Evolutionary conservation across 352 stramenopile genomes (phyloP), one percentile per base, ranked within the genome.

Genomic region (Nothophytophthora sp.): DNA sequence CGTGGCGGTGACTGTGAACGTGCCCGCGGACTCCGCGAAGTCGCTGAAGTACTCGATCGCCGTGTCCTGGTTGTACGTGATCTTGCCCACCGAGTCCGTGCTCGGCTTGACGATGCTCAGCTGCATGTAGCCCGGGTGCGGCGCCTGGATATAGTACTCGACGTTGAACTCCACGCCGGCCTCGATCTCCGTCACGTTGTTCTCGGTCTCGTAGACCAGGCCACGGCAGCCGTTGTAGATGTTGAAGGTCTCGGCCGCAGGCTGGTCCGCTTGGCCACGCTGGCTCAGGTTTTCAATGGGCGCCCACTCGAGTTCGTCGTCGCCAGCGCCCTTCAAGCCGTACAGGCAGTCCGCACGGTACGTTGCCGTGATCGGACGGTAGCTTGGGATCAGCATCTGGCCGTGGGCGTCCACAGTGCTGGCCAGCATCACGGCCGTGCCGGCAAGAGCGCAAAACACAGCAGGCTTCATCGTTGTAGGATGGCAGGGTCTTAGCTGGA

Each of bases 151-250:
- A 32, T 39, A 57, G 28, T 41, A 80, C 25, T 55, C 33, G 36
- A 62, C 64, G 32, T 50, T 39, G 30, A n/a, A 76, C 46, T 77
- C 55, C n/a, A 55, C 51, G 44, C 66, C 74, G 8, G 66, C 51
- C 43, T 60, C 41, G 52, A 86, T 58, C 33, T 65, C 60, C 22
- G 72, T 81, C 35, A 86, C 61, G 25, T 67, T 65, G 43, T 76
- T 73, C 11, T 24, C 50, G 4, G 41, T 49, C 41, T 86, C 75
- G 60, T 81, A 82, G 27, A 83, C 67, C 34, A 78, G 72, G 24
- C 72, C 75, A 19, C 75, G 72, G 43, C 72, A 86, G 2, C 75
- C 75, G 56, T 86, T 86, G 63, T 70, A 73, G 23, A 86, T 70
- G 44, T 79, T 68, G 50, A 83, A 86, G 28, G 67, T 79, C 22